Base-by-base conservation (phyloP, 371 early-diverging fungal genomes). In the Circinella minor region DNA sequence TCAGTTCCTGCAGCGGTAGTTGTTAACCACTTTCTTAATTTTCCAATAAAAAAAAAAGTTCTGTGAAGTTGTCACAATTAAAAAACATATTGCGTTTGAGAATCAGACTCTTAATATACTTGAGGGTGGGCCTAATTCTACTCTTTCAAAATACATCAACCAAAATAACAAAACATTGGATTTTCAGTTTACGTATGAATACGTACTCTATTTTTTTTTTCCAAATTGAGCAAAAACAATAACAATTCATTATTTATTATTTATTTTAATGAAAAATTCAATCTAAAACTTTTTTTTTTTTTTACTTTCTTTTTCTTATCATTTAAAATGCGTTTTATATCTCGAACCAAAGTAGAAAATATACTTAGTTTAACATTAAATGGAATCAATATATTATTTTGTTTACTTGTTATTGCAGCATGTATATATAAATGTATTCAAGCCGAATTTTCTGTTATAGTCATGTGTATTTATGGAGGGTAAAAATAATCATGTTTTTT, bases 381-480 rank as follows among this genome's bases (percentile, higher is more conserved):
- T 63, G 79, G 75, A 14, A 57, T 80, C 51, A 83, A 83, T 64
- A 74, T 83, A 55, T 39, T 62, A 9, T 65, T 82, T 13, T 80
- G 80, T 62, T 37, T 77, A 38, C 66, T 78, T 9, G 73, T 80
- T 13, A 77, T 82, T 54, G 74, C 71, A 11, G 77, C 81, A 10
- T 57, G 72, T 36, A 69, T 80, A 38, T 72, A 75, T 15, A 80
- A 82, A 72, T 77, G 79, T 11, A 72, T 78, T 5, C 34, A 71
- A 4, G 71, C 74, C 10, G 73, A 74, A 20, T 82, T 82, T 55
- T 75, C 81, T 20, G 75, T 75, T 14, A 78, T 82, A 36, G 80
- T 80, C 4, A 55, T 82, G 61, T 75, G 77, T n/a, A 82, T 82
- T 18, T 82, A 82, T 69, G 81, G 77, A 69, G 76, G 75, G 83